Evolutionary conservation across 2,329 filamentous ascomycete species (phyloP).

Genomic region (Curvularia spicifera): DNA sequence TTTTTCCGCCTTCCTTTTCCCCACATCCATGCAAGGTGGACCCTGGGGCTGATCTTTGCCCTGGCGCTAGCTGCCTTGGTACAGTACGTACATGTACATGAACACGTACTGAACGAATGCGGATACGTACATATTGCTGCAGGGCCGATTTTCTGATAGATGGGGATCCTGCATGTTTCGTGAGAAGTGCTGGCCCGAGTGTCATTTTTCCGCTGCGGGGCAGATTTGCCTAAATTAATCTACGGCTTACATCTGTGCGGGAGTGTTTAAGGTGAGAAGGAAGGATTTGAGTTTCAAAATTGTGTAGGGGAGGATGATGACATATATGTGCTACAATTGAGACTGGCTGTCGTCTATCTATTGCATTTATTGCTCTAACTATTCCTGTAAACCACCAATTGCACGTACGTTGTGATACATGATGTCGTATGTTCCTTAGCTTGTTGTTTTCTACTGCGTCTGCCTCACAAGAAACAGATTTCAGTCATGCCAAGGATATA

Average conservation of each 20-base stretch:
- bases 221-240: background rate
- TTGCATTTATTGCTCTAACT: background rate
- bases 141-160: too few relatives aligned
- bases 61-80: too few relatives aligned
- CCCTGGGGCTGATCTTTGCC: background rate
- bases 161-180: too few relatives aligned
- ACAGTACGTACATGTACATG: too few relatives aligned
- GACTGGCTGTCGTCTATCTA: background rate
- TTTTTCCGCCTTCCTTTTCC: too few relatives aligned
- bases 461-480: background rate
- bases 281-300: background rate
- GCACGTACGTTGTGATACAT: background rate
- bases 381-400: background rate
- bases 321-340: too few relatives aligned
- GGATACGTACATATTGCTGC: too few relatives aligned
- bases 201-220: too few relatives aligned
- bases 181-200: too few relatives aligned
- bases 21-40: background rate
- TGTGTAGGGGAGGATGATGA: too few relatives aligned
- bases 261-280: background rate
- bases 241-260: background rate
- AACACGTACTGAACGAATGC: too few relatives aligned
- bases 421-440: background rate
- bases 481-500: background rate
- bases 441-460: background rate